phyloP scores from a whole-genome alignment of 768 basidiomycete species.

The Rhodosporidiobolus sp. region DNA sequence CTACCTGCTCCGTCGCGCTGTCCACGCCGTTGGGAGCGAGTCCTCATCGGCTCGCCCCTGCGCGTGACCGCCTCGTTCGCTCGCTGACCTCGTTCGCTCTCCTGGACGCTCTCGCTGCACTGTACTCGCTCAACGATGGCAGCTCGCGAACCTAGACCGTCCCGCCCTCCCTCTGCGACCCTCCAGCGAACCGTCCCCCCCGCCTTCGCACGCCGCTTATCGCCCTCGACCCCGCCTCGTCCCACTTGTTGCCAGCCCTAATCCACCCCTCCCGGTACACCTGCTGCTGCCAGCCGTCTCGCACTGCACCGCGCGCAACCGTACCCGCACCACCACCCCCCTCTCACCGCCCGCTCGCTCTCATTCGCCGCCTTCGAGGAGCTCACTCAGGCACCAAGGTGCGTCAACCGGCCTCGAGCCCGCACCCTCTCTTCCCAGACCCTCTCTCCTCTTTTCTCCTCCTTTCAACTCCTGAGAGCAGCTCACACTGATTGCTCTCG shows the following conservation, averaged over 20 bases:
- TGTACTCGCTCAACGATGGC: neutral
- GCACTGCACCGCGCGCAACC: neutral
- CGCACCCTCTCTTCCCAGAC: neutral
- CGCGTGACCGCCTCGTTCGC: too few relatives aligned
- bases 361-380: neutral
- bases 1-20: neutral
- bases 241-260: too few relatives aligned
- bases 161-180: neutral
- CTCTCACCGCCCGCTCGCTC: constrained; percentile 1
- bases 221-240: neutral
- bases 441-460: neutral
- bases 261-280: too few relatives aligned
- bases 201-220: neutral
- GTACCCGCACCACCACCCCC: constrained; percentile 9
- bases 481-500: neutral
- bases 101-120: too few relatives aligned
- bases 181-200: constrained; percentile 5
- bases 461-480: neutral
- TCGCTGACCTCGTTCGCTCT: too few relatives aligned
- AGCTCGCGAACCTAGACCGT: constrained; percentile 29
- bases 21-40: neutral
- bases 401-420: too few relatives aligned
- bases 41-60: too few relatives aligned
- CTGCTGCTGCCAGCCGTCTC: too few relatives aligned
- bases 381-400: neutral